Evolutionary conservation across 1,139 yeast species (phyloP).

Genomic region (Candida labiduridarum): DNA sequence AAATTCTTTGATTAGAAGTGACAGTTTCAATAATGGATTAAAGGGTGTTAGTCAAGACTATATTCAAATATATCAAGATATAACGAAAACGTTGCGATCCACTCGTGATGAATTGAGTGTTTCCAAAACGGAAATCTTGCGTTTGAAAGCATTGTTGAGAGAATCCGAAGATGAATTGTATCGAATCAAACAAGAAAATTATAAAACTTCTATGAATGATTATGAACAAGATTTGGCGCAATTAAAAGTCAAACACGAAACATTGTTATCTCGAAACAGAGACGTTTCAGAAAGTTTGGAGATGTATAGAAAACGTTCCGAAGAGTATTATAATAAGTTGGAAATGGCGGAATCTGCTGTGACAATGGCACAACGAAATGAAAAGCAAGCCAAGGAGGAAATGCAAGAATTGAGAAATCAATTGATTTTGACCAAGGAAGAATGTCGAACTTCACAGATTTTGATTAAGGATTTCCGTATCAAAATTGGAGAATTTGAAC

Average conservation of each 20-base stretch:
- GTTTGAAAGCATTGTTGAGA: constrained; percentile 52
- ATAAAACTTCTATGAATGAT: constrained; percentile 38
- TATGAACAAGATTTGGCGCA: constrained; percentile 47
- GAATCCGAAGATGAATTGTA: constrained; percentile 52
- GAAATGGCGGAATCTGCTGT: constrained; percentile 82
- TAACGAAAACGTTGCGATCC: constrained; percentile 49
- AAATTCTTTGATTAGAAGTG: constrained; percentile 29
- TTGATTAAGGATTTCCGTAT: constrained; percentile 58
- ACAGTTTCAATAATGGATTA: constrained; percentile 32
- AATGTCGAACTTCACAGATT: constrained; percentile 60
- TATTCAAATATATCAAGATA: constrained; percentile 56
- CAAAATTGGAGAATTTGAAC: constrained; percentile 57
- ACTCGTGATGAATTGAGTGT: constrained; percentile 53
- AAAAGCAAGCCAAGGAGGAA: constrained; percentile 57
- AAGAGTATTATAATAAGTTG: constrained; percentile 70
- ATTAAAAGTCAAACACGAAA: constrained; percentile 54
- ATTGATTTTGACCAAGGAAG: constrained; percentile 57
- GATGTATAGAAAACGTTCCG: constrained; percentile 71
- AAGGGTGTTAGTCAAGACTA: constrained; percentile 43
- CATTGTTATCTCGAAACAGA: constrained; percentile 48
- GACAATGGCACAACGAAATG: constrained; percentile 62
- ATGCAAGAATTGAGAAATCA: constrained; percentile 57
- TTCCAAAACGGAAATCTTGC: constrained; percentile 53
- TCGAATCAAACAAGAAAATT: constrained; percentile 37
- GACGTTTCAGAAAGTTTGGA: constrained; percentile 59